Evolutionary conservation across 2,329 filamentous ascomycete genomes (phyloP), one percentile per base, ranked within the genome.

Genomic region (Botrytis pseudocinerea): DNA sequence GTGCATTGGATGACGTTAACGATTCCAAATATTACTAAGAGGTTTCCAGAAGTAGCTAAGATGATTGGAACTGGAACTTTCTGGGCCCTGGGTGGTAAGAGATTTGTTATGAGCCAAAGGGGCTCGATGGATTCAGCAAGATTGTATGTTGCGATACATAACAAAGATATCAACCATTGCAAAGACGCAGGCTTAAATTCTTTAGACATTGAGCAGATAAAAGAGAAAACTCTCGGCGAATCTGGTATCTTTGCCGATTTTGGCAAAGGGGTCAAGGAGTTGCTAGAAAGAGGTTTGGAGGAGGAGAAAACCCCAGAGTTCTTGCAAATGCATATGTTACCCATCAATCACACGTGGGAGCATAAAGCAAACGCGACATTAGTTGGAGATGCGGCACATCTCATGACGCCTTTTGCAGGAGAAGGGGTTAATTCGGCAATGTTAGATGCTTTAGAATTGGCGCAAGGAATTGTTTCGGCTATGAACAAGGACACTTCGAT

Each of bases 361-460:
- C 73, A 76, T 32, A 69, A 35, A 35, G 44, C 38, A 1, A 84
- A 84, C 1, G 78, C 85, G 8, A 86, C 86, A 2, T 78, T 88
- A 18, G 76, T 87, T 8, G 86, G 86, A 1, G 85, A 87, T 77
- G 84, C 85, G 5, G 85, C 85, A 8, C 85, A 87, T 78, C 74
- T 87, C 4, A 85, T 85, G 82, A 83, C 83, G 0, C 83, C 84
- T 0, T 85, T 83, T 75, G 82, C 82, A 0, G 85, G 86, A 2
- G 85, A 85, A 57, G 85, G 79, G 3, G 80, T 80, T 0, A 84
- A 83, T 72, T 78, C 78, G 75, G 78, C 75, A 2, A 77, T 85
- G 76, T 73, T 79, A 6, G 84, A 85, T 74, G 82, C 81, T 0
- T 77, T 82, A 57, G 82, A 84, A 57, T 77, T 85, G 28, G 51